phyloP scores from a whole-genome alignment of 805 yeast species.

The Hanseniaspora guilliermondii region DNA sequence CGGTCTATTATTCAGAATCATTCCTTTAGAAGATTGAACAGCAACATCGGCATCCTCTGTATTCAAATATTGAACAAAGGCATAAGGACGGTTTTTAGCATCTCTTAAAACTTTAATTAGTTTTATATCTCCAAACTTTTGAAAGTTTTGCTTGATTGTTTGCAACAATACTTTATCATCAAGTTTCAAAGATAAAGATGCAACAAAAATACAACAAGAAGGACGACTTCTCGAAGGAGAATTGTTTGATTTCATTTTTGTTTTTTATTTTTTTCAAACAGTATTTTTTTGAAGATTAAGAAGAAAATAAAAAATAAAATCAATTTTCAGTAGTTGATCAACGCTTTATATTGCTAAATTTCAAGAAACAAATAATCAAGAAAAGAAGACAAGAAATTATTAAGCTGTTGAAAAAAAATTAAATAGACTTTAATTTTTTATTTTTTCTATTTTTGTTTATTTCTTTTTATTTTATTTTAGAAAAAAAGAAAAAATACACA shows the following conservation, averaged over 20 bases:
- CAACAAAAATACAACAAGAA: constrained; percentile 79
- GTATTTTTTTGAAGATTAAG: not conserved
- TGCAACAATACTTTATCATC: constrained; percentile 60
- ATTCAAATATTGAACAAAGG: constrained; percentile 73
- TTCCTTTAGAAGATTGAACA: constrained; percentile 53
- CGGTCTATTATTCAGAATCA: constrained; percentile 56
- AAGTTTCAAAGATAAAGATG: constrained; percentile 54
- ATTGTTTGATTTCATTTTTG: not conserved
- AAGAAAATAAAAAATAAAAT: not conserved
- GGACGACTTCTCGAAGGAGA: constrained; percentile 31
- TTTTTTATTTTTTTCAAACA: not conserved
- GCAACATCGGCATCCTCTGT: constrained; percentile 63
- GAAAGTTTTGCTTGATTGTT: constrained; percentile 58
- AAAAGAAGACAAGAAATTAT: not conserved
- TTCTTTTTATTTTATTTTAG: no score
- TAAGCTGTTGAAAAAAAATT: no score
- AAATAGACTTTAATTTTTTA: no score
- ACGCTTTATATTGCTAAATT: not conserved
- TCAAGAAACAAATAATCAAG: not conserved
- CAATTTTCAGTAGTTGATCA: not conserved
- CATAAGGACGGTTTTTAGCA: constrained; percentile 73
- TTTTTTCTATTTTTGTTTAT: no score
- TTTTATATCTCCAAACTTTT: constrained; percentile 56
- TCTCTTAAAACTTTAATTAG: constrained; percentile 76
- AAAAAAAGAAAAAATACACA: no score